Percentiles rank a stretch among this genome's conserved stretches.
Conservation (phyloP, 768 basidiomycete genomes). For the Arthromyces matolae region DNA sequence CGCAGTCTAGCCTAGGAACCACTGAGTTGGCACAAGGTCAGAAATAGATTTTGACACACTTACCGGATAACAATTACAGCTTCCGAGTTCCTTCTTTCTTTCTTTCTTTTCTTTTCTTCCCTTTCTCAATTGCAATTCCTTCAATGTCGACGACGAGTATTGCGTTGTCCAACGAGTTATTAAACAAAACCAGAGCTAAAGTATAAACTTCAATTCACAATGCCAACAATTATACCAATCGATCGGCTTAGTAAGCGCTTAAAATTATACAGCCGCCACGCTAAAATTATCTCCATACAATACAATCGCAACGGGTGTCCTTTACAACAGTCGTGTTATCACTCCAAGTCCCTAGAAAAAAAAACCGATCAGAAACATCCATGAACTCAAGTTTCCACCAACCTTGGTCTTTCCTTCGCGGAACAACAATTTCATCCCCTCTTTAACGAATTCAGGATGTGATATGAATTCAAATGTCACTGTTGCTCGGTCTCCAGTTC, state of each 20-base stretch:
- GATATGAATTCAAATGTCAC: constrained; percentile 95
- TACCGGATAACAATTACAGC: constrained; percentile 8
- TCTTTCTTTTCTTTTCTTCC: not conserved
- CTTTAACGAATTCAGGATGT: constrained; percentile 87
- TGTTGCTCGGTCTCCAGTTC: constrained; percentile 92
- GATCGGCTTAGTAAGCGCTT: constrained; percentile 7
- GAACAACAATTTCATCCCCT: constrained; percentile 90
- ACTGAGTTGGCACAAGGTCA: not conserved
- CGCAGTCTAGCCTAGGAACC: constrained; percentile 1
- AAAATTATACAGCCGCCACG: constrained; percentile 2
- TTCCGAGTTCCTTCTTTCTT: not conserved
- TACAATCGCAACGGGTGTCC: not conserved
- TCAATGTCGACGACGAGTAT: no score
- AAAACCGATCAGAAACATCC: not conserved
- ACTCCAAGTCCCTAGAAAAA: constrained; percentile 67
- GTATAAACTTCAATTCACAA: not conserved
- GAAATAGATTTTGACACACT: constrained; percentile 7
- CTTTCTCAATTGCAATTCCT: not conserved
- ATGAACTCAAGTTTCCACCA: constrained; percentile 15
- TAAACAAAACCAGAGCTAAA: no score
- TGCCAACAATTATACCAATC: constrained; percentile 7
- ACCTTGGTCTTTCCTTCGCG: constrained; percentile 96
- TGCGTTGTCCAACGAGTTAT: no score
- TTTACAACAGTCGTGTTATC: constrained; percentile 61
- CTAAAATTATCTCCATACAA: not conserved